Conservation (phyloP, 169 alveolate genomes). For the Eimeria tenella region DNA sequence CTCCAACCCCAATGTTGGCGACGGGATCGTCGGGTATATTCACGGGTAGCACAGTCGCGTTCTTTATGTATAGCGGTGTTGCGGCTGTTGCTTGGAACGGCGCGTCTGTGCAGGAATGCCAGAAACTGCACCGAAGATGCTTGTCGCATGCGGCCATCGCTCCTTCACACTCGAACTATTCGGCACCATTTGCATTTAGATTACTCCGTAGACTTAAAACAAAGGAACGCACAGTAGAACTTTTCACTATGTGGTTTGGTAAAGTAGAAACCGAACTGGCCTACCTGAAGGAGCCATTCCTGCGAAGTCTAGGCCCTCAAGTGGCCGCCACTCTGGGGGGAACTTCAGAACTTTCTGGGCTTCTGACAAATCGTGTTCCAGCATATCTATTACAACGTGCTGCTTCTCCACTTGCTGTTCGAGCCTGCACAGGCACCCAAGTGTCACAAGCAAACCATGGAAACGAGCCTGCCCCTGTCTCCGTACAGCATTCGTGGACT, state of each 20-base stretch:
- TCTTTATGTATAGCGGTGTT: conserved; percentile 70
- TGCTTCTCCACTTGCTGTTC: conserved; percentile 84
- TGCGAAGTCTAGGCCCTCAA: conserved; percentile 78
- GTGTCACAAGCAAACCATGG: neutral
- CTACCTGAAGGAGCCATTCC: conserved; percentile 73
- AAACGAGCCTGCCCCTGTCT: neutral
- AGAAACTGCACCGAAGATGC: neutral
- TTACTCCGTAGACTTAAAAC: neutral
- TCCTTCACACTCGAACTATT: neutral
- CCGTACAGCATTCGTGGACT: neutral
- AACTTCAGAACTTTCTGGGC: conserved; percentile 82
- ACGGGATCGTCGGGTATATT: conserved; percentile 46
- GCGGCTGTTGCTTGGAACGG: conserved; percentile 77
- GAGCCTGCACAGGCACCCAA: conserved; percentile 72
- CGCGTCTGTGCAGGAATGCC: conserved; percentile 37
- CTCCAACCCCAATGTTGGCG: conserved; percentile 50
- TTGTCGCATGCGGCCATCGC: neutral
- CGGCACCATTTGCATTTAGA: neutral
- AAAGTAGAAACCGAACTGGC: neutral
- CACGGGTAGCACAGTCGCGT: conserved; percentile 39
- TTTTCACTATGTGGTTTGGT: too few species aligned
- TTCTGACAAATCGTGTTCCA: conserved; percentile 82
- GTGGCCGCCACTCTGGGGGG: conserved; percentile 86
- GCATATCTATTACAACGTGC: conserved; percentile 83
- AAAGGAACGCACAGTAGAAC: too few species aligned